Percentiles rank a stretch among this genome's conserved stretches.
phyloP scores from a whole-genome alignment of 2,329 filamentous ascomycete species.

The Cladosporium austrohemisphaericum region DNA sequence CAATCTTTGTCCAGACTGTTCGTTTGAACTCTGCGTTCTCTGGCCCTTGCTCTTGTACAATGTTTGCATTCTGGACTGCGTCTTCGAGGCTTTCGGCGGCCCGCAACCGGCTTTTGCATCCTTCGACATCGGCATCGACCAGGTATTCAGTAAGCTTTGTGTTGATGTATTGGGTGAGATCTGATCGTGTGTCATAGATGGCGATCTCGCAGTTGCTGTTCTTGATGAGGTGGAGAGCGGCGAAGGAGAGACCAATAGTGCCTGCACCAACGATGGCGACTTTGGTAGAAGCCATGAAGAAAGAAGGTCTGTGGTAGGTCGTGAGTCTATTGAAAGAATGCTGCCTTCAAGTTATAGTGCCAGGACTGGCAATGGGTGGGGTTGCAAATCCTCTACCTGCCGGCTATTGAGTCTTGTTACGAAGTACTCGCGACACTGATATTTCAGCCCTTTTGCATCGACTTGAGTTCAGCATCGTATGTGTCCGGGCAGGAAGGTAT shows the following conservation, averaged over 20 bases:
- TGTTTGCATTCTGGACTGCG: constrained; percentile 46
- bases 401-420: too few relatives aligned
- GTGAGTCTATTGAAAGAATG: too few relatives aligned
- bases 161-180: constrained; percentile 45
- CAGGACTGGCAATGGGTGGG: too few relatives aligned
- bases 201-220: constrained; percentile 40
- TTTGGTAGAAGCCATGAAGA: too few relatives aligned
- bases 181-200: constrained; percentile 50
- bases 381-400: too few relatives aligned
- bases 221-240: constrained; percentile 50
- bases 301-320: too few relatives aligned
- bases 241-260: constrained; percentile 55
- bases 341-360: too few relatives aligned
- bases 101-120: constrained; percentile 32
- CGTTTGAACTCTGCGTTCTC: constrained; percentile 53
- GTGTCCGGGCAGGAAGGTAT: too few relatives aligned
- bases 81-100: constrained; percentile 36
- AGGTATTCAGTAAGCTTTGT: constrained; percentile 44
- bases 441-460: too few relatives aligned
- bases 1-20: constrained; percentile 50
- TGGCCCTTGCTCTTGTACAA: constrained; percentile 59
- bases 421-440: too few relatives aligned
- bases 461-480: too few relatives aligned
- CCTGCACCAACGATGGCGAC: constrained; percentile 45
- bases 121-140: constrained; percentile 26